phyloP scores from a whole-genome alignment of 768 basidiomycete genomes.

The Leccinum imitatum region DNA sequence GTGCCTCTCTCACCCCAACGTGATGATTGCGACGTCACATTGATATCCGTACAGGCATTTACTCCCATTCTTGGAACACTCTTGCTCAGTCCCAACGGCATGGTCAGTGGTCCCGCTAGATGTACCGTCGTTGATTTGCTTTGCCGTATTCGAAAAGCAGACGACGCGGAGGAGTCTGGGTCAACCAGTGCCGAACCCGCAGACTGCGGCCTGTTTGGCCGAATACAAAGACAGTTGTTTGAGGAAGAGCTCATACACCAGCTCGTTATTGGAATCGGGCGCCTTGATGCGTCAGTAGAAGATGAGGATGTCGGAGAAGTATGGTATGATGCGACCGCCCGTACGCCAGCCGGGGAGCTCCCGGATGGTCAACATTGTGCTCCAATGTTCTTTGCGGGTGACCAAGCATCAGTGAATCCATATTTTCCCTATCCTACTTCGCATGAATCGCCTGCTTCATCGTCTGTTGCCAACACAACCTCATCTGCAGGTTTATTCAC shows the following conservation, averaged over 20 bases:
- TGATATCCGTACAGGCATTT: slow-evolving; percentile 80
- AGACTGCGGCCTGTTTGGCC: slow-evolving; percentile 48
- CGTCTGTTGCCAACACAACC: slow-evolving; percentile 17
- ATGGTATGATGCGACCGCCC: slow-evolving; percentile 32
- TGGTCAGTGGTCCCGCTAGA: slow-evolving; percentile 72
- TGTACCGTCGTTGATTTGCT: slow-evolving; percentile 78
- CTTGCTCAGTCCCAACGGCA: slow-evolving; percentile 74
- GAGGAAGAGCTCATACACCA: slow-evolving; percentile 82
- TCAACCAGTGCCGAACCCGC: slow-evolving; percentile 36
- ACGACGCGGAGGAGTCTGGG: slow-evolving; percentile 39
- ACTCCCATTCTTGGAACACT: slow-evolving; percentile 89
- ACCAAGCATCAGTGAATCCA: slow-evolving; percentile 39
- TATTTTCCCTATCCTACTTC: slow-evolving; percentile 50
- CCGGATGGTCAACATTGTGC: slow-evolving; percentile 18
- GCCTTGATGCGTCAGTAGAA: slow-evolving; percentile 48
- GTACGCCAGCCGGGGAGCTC: slow-evolving; percentile 31
- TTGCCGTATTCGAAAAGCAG: slow-evolving; percentile 62
- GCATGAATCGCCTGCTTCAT: slow-evolving; percentile 29
- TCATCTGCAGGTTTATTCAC: slow-evolving; percentile 17
- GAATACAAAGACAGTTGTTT: slow-evolving; percentile 59
- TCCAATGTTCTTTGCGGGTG: slow-evolving; percentile 8
- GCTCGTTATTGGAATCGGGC: slow-evolving; percentile 87
- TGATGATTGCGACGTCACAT: slow-evolving; percentile 30
- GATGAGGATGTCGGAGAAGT: slow-evolving; percentile 38
- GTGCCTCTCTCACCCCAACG: slow-evolving; percentile 14